Evolutionary conservation across 2,329 filamentous ascomycete genomes (phyloP), one percentile per base, ranked within the genome.

Genomic region (Lasiodiplodia hormozganensis): DNA sequence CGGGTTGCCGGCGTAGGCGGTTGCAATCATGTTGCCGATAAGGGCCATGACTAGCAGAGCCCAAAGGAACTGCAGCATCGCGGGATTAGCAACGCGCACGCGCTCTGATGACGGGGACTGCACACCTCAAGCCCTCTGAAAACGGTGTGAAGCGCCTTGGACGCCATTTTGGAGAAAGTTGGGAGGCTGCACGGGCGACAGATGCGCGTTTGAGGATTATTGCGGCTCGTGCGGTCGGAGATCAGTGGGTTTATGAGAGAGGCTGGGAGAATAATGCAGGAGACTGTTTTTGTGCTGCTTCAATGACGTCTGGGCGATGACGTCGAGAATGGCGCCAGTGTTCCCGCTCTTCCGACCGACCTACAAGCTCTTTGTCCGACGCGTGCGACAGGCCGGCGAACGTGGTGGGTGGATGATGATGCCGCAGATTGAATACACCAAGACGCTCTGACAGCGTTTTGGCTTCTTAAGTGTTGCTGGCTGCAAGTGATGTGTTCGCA

Each of bases 1-100:
- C 2, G 87, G 85, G 73, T 88, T 86, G 75, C 87, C 86, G 65
- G 80, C 73, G 69, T 79, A 80, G 4, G 84, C 79, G 49, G 83
- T 80, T 64, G 83, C 81, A 75, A 90, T 88, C 82, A 89, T 88
- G 82, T 89, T 88, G 72, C 87, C 88, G 72, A 88, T 76, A 56
- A 90, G 82, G 14, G 87, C 83, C 81, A 89, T 86, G 74, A 89
- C 78, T 74, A 90, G 82, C 68, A 89, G 76, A 40, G 86, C 82
- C 80, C 84, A 89, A 74, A 89, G 62, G 78, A 89, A 86, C 87
- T 90, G 71, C 18, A 47, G 16, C 23, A 23, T n/a, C 56, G 28
- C 21, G 31, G 18, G 6, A 67, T 69, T 28, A 70, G 53, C 58
- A 71, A 43, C 69, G 56, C 28, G 56, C 36, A 52, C 28, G 2